phyloP scores from a whole-genome alignment of 2,329 filamentous ascomycete species.

The Colletotrichum filicis region DNA sequence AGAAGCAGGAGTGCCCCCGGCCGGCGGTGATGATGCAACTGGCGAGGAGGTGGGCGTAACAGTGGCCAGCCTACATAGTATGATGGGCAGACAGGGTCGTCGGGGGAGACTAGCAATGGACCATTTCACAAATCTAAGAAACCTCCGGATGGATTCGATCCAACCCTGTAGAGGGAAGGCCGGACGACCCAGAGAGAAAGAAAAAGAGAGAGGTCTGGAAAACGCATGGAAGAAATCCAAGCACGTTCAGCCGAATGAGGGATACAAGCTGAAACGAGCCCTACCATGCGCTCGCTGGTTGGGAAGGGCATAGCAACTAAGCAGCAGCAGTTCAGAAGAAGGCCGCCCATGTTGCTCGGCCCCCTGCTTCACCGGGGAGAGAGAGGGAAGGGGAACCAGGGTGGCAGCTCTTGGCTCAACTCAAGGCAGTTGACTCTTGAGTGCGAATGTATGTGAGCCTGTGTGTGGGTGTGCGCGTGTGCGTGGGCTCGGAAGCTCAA shows the following conservation, averaged over 20 bases:
- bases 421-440: slow-evolving; percentile 32
- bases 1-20: slow-evolving; percentile 57
- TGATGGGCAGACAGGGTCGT: slow-evolving; percentile 47
- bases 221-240: slow-evolving; percentile 54
- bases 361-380: slow-evolving; percentile 34
- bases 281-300: slow-evolving; percentile 51
- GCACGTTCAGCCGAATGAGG: slow-evolving; percentile 47
- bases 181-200: slow-evolving; percentile 33
- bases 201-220: slow-evolving; percentile 47
- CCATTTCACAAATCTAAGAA: slow-evolving; percentile 46
- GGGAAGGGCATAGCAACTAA: slow-evolving; percentile 52
- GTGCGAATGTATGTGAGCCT: background rate
- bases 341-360: slow-evolving; percentile 19
- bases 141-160: slow-evolving; percentile 40
- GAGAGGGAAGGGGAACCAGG: slow-evolving; percentile 16
- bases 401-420: slow-evolving; percentile 36
- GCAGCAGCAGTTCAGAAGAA: slow-evolving; percentile 43
- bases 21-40: slow-evolving; percentile 55
- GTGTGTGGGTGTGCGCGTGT: slow-evolving; percentile 16
- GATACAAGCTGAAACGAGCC: slow-evolving; percentile 57
- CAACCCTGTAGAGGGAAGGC: slow-evolving; percentile 43
- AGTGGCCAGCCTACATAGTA: slow-evolving; percentile 40
- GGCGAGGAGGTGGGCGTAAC: slow-evolving; percentile 45
- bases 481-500: slow-evolving; percentile 21
- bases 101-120: slow-evolving; percentile 38